These are phyloP conservation scores for Chlamydomonas eustigma DNA, from an alignment of 139 green algal genomes.

Conservation along the genomic window DNA sequence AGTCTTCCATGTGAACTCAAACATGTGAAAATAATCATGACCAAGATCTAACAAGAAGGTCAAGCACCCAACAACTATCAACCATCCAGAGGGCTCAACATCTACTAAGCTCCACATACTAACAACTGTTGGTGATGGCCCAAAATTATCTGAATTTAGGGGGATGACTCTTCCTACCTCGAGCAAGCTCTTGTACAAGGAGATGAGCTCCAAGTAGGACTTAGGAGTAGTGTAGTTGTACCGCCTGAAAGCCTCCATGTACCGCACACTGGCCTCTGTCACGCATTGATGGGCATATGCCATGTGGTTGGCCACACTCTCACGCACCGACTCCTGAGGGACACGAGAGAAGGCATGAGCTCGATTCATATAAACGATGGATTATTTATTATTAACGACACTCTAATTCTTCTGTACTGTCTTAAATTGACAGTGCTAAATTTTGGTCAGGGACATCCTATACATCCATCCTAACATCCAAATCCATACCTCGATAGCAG, in stretches of 20 bases:
- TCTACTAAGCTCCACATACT: too few species aligned
- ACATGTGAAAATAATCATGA: too few species aligned
- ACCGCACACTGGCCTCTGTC: conserved; percentile 40
- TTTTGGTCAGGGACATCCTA: neutral
- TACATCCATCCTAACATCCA: neutral
- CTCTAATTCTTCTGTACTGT: neutral
- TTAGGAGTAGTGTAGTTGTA: conserved; percentile 92
- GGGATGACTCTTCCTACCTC: conserved; percentile 12
- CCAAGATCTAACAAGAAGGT: neutral
- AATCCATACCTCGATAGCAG: conserved; percentile 45
- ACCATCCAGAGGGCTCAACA: too few species aligned
- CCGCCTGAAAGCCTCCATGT: conserved; percentile 53
- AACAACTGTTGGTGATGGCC: too few species aligned
- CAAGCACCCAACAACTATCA: neutral
- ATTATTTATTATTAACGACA: neutral
- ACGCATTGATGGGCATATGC: conserved; percentile 73
- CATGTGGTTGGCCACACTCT: conserved; percentile 82
- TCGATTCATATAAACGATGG: neutral
- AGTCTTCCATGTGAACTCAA: too few species aligned
- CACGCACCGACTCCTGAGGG: conserved; percentile 40
- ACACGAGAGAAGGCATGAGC: neutral
- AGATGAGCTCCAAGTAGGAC: conserved; percentile 88
- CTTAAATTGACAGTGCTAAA: neutral
- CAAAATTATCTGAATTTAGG: too few species aligned
- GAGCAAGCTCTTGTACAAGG: conserved; percentile 77